A percentile compares a stretch with the other conserved stretches of the same genome.
phyloP scores from a whole-genome alignment of 1,139 yeast genomes.

The Debaryomyces sp. region DNA sequence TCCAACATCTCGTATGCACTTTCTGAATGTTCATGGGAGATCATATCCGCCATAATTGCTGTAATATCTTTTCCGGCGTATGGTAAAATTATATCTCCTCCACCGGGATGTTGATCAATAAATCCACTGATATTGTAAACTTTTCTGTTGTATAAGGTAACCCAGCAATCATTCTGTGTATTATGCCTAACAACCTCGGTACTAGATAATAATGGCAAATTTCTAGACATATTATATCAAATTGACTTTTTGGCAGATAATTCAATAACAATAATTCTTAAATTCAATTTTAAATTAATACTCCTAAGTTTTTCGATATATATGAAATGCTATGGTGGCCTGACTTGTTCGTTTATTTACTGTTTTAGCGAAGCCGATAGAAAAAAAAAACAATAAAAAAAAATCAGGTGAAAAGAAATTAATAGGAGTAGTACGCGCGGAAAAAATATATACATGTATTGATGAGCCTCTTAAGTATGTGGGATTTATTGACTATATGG shows the following conservation, averaged over 20 bases:
- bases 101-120: constrained; percentile 86
- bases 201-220: constrained; percentile 37
- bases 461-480: background rate
- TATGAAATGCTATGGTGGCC: background rate
- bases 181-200: constrained; percentile 54
- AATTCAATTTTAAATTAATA: background rate
- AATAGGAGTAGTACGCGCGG: constrained; percentile 4
- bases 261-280: background rate
- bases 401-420: background rate
- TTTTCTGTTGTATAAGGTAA: constrained; percentile 70
- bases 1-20: constrained; percentile 87
- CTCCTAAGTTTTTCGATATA: background rate
- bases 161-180: constrained; percentile 67
- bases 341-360: background rate
- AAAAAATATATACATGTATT: background rate
- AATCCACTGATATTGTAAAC: constrained; percentile 82
- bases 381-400: background rate
- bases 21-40: constrained; percentile 78
- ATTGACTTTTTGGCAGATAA: background rate
- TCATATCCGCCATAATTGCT: constrained; percentile 68
- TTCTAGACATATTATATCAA: constrained; percentile 22
- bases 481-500: background rate
- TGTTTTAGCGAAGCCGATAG: background rate
- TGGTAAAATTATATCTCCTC: constrained; percentile 71
- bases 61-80: constrained; percentile 88